These are phyloP conservation scores for Salmacisia buchloeana DNA, from an alignment of 1,284 basidiomycete species.

Conservation along the genomic window DNA sequence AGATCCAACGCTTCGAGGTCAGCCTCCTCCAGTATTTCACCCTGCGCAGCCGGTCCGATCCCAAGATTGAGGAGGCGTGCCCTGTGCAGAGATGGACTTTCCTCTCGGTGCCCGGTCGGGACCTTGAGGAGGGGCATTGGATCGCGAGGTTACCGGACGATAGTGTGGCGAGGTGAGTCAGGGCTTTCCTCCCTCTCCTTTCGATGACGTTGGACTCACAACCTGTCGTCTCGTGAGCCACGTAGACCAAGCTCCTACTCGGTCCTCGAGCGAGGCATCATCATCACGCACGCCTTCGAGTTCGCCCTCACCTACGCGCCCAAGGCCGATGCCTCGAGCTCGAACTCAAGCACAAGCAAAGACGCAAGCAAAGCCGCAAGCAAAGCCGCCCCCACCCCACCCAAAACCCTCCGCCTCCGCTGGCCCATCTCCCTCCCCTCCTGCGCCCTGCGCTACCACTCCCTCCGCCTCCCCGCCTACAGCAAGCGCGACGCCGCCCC, in stretches of 20 bases:
- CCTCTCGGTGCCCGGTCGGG: slow-evolving; percentile 16
- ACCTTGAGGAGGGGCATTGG: slow-evolving; percentile 25
- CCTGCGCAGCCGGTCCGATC: slow-evolving; percentile 24
- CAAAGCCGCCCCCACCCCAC: slow-evolving; percentile 12
- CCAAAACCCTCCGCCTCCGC: slow-evolving; percentile 17
- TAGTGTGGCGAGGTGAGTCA: slow-evolving; percentile 12
- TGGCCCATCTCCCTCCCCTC: slow-evolving; percentile 28
- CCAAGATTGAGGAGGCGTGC: slow-evolving; percentile 20
- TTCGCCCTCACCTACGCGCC: slow-evolving; percentile 19
- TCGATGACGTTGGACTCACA: too few species aligned
- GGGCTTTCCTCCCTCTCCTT: too few species aligned
- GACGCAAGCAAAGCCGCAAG: too few species aligned
- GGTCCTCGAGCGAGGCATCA: not conserved
- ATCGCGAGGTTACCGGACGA: slow-evolving; percentile 22
- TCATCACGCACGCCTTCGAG: slow-evolving; percentile 14
- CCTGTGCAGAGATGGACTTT: slow-evolving; percentile 26
- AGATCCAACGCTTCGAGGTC: slow-evolving; percentile 24
- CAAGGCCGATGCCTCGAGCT: slow-evolving; percentile 14
- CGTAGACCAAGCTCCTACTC: not conserved
- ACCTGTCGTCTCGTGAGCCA: not conserved
- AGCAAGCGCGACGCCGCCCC: slow-evolving; percentile 26
- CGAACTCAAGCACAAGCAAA: too few species aligned
- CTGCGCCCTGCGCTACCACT: slow-evolving; percentile 27
- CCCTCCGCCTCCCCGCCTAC: slow-evolving; percentile 26
- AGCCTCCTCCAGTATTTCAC: slow-evolving; percentile 26